Conservation (phyloP, 805 yeast genomes). For the Candida arabinofermentans region DNA sequence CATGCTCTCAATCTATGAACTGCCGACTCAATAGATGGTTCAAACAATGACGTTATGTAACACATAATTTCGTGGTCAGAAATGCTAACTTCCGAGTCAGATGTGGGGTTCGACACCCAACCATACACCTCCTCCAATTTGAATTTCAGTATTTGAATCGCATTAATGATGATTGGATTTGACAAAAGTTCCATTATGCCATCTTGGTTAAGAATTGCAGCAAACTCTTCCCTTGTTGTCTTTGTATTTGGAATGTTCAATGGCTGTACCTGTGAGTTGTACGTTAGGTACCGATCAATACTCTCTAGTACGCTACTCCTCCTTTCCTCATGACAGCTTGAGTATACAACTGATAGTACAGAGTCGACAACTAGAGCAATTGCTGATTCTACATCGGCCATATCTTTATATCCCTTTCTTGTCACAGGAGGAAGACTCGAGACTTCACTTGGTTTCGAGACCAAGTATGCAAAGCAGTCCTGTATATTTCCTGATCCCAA, state of each 20-base stretch:
- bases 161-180: slow-evolving; percentile 3
- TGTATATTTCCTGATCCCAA: slow-evolving; percentile 4
- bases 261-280: background rate
- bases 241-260: slow-evolving; percentile 1
- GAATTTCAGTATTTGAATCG: slow-evolving; percentile 18
- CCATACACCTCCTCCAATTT: slow-evolving; percentile 17
- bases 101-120: slow-evolving; percentile 13
- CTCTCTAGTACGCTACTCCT: background rate
- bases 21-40: slow-evolving; percentile 16
- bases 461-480: slow-evolving; percentile 2
- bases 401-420: slow-evolving; percentile 3
- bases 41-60: slow-evolving; percentile 29
- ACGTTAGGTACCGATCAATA: background rate
- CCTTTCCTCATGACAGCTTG: background rate
- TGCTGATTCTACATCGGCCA: slow-evolving; percentile 24
- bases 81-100: slow-evolving; percentile 2
- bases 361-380: slow-evolving; percentile 21
- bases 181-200: background rate
- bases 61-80: slow-evolving; percentile 18
- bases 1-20: slow-evolving; percentile 14
- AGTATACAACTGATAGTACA: slow-evolving; percentile 8
- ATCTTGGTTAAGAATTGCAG: background rate
- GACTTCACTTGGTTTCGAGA: background rate
- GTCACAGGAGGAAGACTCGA: background rate
- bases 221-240: background rate